Percentiles rank a stretch among this genome's conserved stretches.
Evolutionary conservation across 176 grass and related monocot genomes (phyloP).

Genomic region (Oropetium thomaeum): DNA sequence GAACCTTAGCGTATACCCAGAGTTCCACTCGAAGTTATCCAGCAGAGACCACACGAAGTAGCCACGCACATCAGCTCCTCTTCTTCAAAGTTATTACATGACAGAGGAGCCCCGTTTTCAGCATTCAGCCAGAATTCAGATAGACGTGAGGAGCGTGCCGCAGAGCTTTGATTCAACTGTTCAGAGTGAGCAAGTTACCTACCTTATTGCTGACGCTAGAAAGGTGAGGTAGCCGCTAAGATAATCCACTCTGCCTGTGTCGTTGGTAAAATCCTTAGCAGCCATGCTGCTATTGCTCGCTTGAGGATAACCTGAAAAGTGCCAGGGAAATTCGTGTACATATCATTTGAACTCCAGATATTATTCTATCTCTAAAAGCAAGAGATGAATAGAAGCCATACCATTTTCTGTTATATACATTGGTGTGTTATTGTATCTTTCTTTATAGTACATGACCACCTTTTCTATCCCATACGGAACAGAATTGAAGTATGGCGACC

Average conservation of each 20-base stretch:
- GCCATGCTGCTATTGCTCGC: conserved; percentile 39
- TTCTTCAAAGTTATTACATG: conserved; percentile 25
- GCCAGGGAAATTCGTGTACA: no score
- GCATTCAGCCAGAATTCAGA: no score
- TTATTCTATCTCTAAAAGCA: conserved; percentile 1
- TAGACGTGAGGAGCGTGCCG: no score
- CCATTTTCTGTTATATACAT: conserved; percentile 80
- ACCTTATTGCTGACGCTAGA: conserved; percentile 58
- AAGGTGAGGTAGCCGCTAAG: conserved; percentile 49
- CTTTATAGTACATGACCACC: conserved; percentile 51
- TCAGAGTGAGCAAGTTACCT: conserved; percentile 26
- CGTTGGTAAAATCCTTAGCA: conserved; percentile 38
- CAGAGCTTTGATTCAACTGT: not conserved
- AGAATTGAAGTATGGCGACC: not conserved
- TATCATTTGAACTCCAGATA: not conserved
- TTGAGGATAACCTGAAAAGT: conserved; percentile 52
- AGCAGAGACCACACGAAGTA: conserved; percentile 65
- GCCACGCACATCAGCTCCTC: conserved; percentile 60
- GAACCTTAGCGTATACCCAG: conserved; percentile 36
- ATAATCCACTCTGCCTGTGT: conserved; percentile 41
- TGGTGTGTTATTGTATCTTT: conserved; percentile 70
- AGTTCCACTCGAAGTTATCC: conserved; percentile 50
- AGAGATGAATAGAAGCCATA: conserved; percentile 1
- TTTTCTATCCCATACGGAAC: conserved; percentile 67
- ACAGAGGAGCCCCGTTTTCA: no score